phyloP scores from a whole-genome alignment of 163 green algal species.

The Coccomyxa subellipsoidea region DNA sequence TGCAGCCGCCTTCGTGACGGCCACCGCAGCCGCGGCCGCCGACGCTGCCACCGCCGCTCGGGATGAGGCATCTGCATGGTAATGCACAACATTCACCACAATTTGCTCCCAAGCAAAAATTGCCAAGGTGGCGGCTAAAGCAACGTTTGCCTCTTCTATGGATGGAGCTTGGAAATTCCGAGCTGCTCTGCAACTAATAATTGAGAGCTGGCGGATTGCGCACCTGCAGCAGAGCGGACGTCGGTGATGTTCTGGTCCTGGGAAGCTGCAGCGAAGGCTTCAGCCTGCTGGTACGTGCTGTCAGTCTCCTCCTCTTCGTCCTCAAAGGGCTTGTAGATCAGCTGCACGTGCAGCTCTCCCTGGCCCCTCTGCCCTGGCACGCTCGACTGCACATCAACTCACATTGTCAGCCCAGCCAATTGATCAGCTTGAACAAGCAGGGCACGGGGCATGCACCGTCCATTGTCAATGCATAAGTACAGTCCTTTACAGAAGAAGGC shows the following conservation, averaged over 20 bases:
- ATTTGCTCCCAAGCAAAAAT: too few relatives aligned
- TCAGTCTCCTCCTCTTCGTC: slow-evolving; percentile 66
- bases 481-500: too few relatives aligned
- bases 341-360: slow-evolving; percentile 45
- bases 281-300: slow-evolving; percentile 55
- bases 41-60: slow-evolving; percentile 81
- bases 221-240: slow-evolving; percentile 64
- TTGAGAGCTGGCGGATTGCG: not conserved
- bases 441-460: too few relatives aligned
- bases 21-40: slow-evolving; percentile 77
- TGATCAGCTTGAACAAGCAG: too few relatives aligned
- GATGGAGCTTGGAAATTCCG: too few relatives aligned
- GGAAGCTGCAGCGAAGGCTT: slow-evolving; percentile 46
- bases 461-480: too few relatives aligned
- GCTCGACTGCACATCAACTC: slow-evolving; percentile 16
- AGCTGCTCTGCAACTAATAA: too few relatives aligned
- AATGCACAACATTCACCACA: too few relatives aligned
- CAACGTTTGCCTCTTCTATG: too few relatives aligned
- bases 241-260: slow-evolving; percentile 70
- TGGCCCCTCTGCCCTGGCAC: not conserved
- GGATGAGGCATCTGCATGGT: slow-evolving; percentile 66
- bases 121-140: too few relatives aligned
- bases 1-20: slow-evolving; percentile 86
- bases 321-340: slow-evolving; percentile 66
- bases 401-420: too few relatives aligned